Conservation (phyloP, 2,329 filamentous ascomycete genomes). For the Alternaria gaisen region DNA sequence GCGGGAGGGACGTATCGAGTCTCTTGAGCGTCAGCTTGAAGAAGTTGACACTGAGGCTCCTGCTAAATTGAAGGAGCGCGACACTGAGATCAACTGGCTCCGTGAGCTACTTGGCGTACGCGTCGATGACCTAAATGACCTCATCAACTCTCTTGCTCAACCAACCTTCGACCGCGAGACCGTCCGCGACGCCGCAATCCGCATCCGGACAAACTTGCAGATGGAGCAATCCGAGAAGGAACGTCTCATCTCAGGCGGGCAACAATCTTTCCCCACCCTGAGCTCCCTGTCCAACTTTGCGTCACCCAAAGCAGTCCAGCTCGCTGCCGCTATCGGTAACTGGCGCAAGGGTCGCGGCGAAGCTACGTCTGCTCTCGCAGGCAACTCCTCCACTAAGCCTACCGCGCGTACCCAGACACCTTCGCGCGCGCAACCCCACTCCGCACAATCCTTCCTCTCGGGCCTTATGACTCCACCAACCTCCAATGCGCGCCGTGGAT, state of each 20-base stretch:
- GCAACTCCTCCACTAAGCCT: conserved; percentile 36
- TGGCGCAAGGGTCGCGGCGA: conserved; percentile 76
- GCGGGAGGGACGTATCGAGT: conserved; percentile 88
- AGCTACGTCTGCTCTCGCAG: conserved; percentile 57
- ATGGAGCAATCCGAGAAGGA: conserved; percentile 98
- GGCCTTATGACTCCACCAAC: conserved; percentile 91
- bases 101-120: conserved; percentile 91
- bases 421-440: conserved; percentile 52
- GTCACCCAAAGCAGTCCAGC: conserved; percentile 83
- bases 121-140: conserved; percentile 89
- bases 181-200: conserved; percentile 89
- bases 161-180: conserved; percentile 79
- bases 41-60: conserved; percentile 79
- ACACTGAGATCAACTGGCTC: conserved; percentile 94
- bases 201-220: conserved; percentile 90
- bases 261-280: conserved; percentile 73
- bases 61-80: conserved; percentile 85
- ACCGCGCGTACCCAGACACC: conserved; percentile 43
- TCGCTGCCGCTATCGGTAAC: conserved; percentile 96
- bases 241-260: conserved; percentile 74
- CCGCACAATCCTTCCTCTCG: conserved; percentile 71
- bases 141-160: conserved; percentile 80
- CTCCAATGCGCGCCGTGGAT: conserved; percentile 72
- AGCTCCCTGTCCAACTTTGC: conserved; percentile 79
- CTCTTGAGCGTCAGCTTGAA: conserved; percentile 76